Conservation (phyloP, 345 rosid species). For the Linum lewisii region DNA sequence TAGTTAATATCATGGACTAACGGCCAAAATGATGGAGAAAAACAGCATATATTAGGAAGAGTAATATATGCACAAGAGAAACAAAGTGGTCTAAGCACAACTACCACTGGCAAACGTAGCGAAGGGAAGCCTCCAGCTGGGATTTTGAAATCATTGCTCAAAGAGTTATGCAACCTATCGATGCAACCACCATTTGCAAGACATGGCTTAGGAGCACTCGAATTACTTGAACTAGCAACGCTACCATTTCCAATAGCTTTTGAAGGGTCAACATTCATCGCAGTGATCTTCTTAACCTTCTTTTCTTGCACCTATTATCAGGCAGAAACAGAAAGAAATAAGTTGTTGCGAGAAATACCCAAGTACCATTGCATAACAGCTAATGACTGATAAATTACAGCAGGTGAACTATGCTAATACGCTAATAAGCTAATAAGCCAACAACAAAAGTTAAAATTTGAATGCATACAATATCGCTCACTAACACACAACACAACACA, state of each 20-base stretch:
- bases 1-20: not conserved
- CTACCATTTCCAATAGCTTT: slow-evolving; percentile 61
- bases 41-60: not conserved
- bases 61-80: not conserved
- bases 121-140: slow-evolving; percentile 73
- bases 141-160: slow-evolving; percentile 44
- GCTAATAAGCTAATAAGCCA: not conserved
- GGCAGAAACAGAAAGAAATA: slow-evolving; percentile 10
- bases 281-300: slow-evolving; percentile 81
- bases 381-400: not conserved
- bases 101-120: slow-evolving; percentile 87
- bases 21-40: not conserved
- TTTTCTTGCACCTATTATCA: slow-evolving; percentile 81
- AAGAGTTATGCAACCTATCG: slow-evolving; percentile 30
- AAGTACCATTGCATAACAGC: not conserved
- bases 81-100: slow-evolving; percentile 21
- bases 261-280: slow-evolving; percentile 61
- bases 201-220: slow-evolving; percentile 29
- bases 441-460: not conserved
- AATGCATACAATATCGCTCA: not conserved
- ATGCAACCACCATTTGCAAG: slow-evolving; percentile 56
- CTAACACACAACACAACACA: not conserved
- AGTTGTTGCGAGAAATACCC: slow-evolving; percentile 1
- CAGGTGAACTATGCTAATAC: not conserved
- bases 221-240: slow-evolving; percentile 60